These are phyloP conservation scores for Vachellia collinsii DNA, from an alignment of 306 rosid species.

Conservation along the genomic window DNA sequence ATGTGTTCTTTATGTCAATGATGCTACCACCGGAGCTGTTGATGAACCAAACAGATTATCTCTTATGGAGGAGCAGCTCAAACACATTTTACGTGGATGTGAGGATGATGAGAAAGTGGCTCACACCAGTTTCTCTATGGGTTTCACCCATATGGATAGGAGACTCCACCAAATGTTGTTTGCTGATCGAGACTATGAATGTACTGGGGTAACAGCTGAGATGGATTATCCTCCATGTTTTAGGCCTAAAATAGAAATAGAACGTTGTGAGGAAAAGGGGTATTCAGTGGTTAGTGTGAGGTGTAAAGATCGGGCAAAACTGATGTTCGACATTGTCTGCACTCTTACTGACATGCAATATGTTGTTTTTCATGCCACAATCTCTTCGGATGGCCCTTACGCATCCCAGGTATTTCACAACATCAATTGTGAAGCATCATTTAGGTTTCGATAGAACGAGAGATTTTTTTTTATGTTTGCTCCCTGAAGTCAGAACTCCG, in stretches of 20 bases:
- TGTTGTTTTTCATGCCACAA: conserved; percentile 80
- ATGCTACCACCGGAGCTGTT: conserved; percentile 45
- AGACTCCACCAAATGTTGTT: conserved; percentile 78
- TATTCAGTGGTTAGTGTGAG: conserved; percentile 67
- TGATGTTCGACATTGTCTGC: conserved; percentile 84
- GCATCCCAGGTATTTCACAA: conserved; percentile 65
- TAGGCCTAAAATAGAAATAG: conserved; percentile 69
- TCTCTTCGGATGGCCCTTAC: conserved; percentile 69
- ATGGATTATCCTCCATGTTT: conserved; percentile 54
- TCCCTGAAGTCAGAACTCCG: conserved; percentile 10
- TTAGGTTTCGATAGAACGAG: conserved; percentile 1
- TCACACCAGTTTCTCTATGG: conserved; percentile 66
- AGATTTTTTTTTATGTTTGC: background rate
- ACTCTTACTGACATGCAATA: conserved; percentile 87
- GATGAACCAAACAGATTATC: conserved; percentile 54
- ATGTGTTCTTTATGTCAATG: conserved; percentile 67
- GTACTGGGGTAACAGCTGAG: conserved; percentile 52
- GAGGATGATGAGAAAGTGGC: conserved; percentile 66
- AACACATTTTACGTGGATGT: conserved; percentile 62
- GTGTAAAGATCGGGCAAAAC: conserved; percentile 82
- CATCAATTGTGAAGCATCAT: background rate
- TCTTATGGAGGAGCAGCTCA: conserved; percentile 71
- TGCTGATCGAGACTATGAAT: conserved; percentile 80
- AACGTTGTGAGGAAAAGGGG: conserved; percentile 70
- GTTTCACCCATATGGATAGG: conserved; percentile 72